These are phyloP conservation scores for Tolypocladium ovalisporum DNA, from an alignment of 2,329 filamentous ascomycete genomes.

Conservation along the genomic window DNA sequence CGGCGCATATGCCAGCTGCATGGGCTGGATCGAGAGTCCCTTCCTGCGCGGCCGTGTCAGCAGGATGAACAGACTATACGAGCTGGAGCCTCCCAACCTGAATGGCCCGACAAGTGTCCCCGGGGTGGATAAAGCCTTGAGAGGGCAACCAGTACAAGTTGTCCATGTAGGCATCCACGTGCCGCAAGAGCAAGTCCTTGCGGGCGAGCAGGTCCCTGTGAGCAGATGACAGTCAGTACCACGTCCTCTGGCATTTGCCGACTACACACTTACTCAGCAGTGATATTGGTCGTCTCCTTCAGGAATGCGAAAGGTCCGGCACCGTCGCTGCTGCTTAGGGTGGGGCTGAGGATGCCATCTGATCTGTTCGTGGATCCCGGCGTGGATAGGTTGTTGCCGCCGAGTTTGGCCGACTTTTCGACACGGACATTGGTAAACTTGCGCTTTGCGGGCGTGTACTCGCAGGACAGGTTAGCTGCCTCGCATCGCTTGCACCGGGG, in stretches of 20 bases:
- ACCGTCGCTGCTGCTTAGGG: slow-evolving; percentile 5
- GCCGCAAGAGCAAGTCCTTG: slow-evolving; percentile 22
- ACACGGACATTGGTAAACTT: slow-evolving; percentile 23
- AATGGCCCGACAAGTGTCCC: slow-evolving; percentile 21
- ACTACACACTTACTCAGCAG: slow-evolving; percentile 15
- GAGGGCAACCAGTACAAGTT: slow-evolving; percentile 26
- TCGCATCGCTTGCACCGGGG: slow-evolving; percentile 28
- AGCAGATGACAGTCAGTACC: neutral
- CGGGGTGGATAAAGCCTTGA: slow-evolving; percentile 26
- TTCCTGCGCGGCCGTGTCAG: slow-evolving; percentile 10
- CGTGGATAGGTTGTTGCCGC: slow-evolving; percentile 1
- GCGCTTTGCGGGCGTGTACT: slow-evolving; percentile 27
- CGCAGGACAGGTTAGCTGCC: slow-evolving; percentile 21
- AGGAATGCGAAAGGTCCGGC: slow-evolving; percentile 9
- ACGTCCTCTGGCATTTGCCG: neutral
- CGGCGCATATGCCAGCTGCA: slow-evolving; percentile 27
- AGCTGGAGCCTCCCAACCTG: slow-evolving; percentile 11
- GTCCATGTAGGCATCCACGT: slow-evolving; percentile 28
- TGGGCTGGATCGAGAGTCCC: slow-evolving; percentile 21
- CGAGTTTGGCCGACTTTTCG: slow-evolving; percentile 5
- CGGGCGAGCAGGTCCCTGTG: slow-evolving; percentile 21
- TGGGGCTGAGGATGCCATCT: slow-evolving; percentile 9
- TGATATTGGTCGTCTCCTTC: slow-evolving; percentile 13
- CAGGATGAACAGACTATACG: neutral
- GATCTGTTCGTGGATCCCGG: slow-evolving; percentile 5